These are phyloP conservation scores for Akanthomyces lecanii DNA, from an alignment of 2,329 filamentous ascomycete genomes.

Conservation along the genomic window DNA sequence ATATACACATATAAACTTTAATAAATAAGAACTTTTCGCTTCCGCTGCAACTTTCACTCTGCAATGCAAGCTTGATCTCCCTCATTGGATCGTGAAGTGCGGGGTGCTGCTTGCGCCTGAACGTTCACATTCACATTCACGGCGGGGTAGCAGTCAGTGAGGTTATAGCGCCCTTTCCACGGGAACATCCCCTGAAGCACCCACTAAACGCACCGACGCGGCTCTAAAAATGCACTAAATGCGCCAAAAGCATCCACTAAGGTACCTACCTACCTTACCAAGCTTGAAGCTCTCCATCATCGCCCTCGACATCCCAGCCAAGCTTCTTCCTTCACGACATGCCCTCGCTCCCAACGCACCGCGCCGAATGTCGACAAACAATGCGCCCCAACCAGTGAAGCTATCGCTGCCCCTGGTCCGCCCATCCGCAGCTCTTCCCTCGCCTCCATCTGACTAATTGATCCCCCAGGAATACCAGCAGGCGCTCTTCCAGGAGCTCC, in stretches of 20 bases:
- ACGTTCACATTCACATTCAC: not conserved
- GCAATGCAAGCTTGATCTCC: not conserved
- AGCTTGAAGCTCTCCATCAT: not conserved
- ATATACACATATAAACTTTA: not conserved
- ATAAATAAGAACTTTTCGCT: not conserved
- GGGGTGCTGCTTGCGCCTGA: not conserved
- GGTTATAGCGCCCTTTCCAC: not conserved
- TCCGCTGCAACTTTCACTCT: not conserved
- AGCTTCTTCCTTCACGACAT: conserved; percentile 3
- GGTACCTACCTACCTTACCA: too few relatives aligned
- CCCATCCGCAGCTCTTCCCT: not conserved
- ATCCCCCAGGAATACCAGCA: conserved; percentile 78
- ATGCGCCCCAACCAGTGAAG: conserved; percentile 67
- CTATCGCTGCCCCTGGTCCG: conserved; percentile 62
- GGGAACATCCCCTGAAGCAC: not conserved
- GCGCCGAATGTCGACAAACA: conserved; percentile 49
- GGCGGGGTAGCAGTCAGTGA: not conserved
- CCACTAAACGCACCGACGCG: not conserved
- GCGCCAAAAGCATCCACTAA: not conserved
- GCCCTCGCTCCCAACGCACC: conserved; percentile 9
- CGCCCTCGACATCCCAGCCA: not conserved
- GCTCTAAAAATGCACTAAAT: not conserved
- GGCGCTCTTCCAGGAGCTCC: conserved; percentile 85
- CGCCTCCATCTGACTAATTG: conserved; percentile 18
- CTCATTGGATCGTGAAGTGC: not conserved